Base-by-base conservation (phyloP, 306 rosid species). In the Gynostemma pentaphyllum region DNA sequence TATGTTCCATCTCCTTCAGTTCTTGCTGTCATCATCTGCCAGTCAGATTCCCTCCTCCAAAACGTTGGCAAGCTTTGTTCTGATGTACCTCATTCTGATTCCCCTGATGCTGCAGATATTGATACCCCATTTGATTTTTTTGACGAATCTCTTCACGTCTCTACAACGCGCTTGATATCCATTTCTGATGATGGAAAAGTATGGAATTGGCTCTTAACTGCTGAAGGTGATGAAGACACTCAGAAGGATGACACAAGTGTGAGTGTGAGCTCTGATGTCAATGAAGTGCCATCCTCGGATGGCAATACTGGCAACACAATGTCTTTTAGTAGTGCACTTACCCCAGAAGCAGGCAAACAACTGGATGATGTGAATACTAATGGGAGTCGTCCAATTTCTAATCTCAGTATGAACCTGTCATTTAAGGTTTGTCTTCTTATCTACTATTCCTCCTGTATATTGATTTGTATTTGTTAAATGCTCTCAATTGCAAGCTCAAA, bases 181-280 rank as follows among this genome's bases (percentile, higher is more conserved):
- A 79, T 89, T 73, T 88, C 95, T 53, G 97, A 89, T 70, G 99
- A 94, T 78, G 99, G 97, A 30, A 94, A 88, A 79, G 64, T 94
- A 70, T 94, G 97, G 99, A 79, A 78, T 80, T 94, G 99, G 99
- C 85, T 89, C 54, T 72, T 86, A 82, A 86, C 94, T 69, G 80
- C 82, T 52, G 89, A 94, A 79, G 87, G 85, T 49, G 56, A 41
- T 44, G 84, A 75, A 65, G 85, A 84, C 68, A 30, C 68, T 53
- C 78, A 69, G 72, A 88, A 74, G 60, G 78, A 69, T 56, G 82
- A 78, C 27, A 59, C 73, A 69, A 76, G 71, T 64, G 66, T 74
- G 73, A 76, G 68, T 68, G 49, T 64, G 65, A 74, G 78, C 65
- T 71, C 72, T 67, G 77, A 63, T 62, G 66, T 47, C 10, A 64